Base-by-base conservation (phyloP, 352 stramenopile species). In the Blastocystis sp. region DNA sequence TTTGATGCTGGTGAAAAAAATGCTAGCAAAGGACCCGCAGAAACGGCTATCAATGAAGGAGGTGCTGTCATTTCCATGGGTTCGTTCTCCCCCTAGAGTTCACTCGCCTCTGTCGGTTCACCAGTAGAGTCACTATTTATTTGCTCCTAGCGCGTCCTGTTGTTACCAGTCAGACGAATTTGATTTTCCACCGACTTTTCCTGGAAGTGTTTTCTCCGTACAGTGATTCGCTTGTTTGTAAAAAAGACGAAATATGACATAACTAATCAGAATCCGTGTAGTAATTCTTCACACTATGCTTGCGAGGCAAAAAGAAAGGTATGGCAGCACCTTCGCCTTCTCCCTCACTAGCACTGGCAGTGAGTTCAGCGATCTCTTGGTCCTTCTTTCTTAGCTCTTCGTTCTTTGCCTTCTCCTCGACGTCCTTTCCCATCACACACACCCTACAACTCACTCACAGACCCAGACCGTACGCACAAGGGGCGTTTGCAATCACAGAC, bases 261-360 rank as follows among this genome's bases (percentile, higher is more conserved):
- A 62, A 62, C n/a, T 34, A 34, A 87, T 87, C 76, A 79, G 76
- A 87, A 66, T 76, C 76, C n/a, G 45, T 76, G 68, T 87, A 73
- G 61, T 76, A 87, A 47, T 87, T 76, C 63, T 87, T 87, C 23
- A 70, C 53, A 47, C 76, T 87, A 47, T 87, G 76, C 37, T 76
- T 73, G 20, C 76, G 45, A 39, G 76, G 76, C 7, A 87, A 39
- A 47, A 87, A 87, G 45, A 87, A 61, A 20, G 76, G 76, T 15
- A 87, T 45, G 23, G 73, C 76, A 34, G 43, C 55, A 18, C 68
- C 68, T n/a, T 87, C 76, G 29, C 59, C 76, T 37, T 87, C 76
- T n/a, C 59, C 62, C 41, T 87, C 59, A 70, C 76, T 87, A 0
- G 41, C 20, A 73, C 34, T 87, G 4, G 59, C 76, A 9, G 18